Evolutionary conservation across 2,329 filamentous ascomycete species (phyloP).

Genomic region (Leptosphaerulina australis): DNA sequence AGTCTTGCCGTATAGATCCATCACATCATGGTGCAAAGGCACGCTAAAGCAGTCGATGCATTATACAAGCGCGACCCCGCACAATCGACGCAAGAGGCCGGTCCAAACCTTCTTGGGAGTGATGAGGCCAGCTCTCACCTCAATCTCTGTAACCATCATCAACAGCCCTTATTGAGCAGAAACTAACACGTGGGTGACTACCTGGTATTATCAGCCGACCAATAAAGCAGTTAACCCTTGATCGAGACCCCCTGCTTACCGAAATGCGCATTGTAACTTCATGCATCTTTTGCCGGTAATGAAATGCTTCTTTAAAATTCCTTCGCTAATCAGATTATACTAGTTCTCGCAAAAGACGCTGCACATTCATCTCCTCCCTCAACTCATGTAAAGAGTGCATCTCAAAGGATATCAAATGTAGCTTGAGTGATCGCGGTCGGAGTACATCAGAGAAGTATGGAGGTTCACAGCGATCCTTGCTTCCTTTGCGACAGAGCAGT

Average conservation of each 20-base stretch:
- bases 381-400: constrained; percentile 11
- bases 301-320: background rate
- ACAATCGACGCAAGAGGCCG: constrained; percentile 11
- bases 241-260: background rate
- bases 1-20: background rate
- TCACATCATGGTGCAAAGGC: constrained; percentile 3
- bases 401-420: constrained; percentile 1
- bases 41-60: constrained; percentile 1
- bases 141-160: background rate
- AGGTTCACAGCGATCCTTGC: background rate
- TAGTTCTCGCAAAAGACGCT: constrained; percentile 15
- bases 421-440: constrained; percentile 1
- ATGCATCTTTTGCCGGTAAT: constrained; percentile 13
- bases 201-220: background rate
- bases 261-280: constrained; percentile 13
- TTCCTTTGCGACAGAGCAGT: constrained; percentile 3
- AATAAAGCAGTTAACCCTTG: background rate
- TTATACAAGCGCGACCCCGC: constrained; percentile 9
- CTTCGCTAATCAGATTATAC: background rate
- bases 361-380: constrained; percentile 3
- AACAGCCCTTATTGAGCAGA: background rate
- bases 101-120: background rate
- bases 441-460: background rate
- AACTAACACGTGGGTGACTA: constrained; percentile 2
- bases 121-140: constrained; percentile 1